Evolutionary conservation across 2,329 filamentous ascomycete genomes (phyloP).

Genomic region (Aspergillus niger): DNA sequence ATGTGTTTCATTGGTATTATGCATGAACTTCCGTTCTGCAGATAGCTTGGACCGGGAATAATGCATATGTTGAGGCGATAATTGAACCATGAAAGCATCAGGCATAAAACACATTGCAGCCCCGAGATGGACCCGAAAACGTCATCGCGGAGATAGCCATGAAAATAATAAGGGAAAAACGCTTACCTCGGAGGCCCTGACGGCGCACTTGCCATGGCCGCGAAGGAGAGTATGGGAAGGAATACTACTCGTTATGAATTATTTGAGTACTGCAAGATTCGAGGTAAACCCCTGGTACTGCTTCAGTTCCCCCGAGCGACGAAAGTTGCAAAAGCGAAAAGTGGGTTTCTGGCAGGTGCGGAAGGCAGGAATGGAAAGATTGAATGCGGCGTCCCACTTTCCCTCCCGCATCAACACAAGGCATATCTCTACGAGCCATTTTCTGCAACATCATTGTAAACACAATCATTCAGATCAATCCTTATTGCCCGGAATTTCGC

Average conservation of each 20-base stretch:
- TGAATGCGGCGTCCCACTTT: conserved; percentile 1
- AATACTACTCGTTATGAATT: too few relatives aligned
- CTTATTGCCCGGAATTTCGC: neutral
- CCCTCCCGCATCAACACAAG: neutral
- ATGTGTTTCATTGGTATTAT: neutral
- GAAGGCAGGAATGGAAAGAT: neutral
- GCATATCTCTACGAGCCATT: neutral
- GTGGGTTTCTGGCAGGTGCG: neutral
- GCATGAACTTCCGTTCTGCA: neutral
- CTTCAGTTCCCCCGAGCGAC: neutral
- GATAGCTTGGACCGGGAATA: neutral
- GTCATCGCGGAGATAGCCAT: neutral
- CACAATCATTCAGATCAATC: neutral
- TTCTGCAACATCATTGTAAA: neutral
- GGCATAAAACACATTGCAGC: neutral
- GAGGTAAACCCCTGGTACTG: neutral
- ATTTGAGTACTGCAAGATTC: neutral
- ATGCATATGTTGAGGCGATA: neutral
- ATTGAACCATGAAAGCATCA: neutral
- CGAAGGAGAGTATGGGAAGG: neutral
- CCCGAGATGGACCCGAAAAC: neutral
- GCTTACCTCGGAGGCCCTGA: neutral
- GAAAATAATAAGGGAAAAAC: neutral
- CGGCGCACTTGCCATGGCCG: neutral
- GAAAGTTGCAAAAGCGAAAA: neutral